Percentiles rank a stretch among this genome's conserved stretches.
Conservation (phyloP, 306 rosid genomes). For the Cotoneaster glaucophyllus region DNA sequence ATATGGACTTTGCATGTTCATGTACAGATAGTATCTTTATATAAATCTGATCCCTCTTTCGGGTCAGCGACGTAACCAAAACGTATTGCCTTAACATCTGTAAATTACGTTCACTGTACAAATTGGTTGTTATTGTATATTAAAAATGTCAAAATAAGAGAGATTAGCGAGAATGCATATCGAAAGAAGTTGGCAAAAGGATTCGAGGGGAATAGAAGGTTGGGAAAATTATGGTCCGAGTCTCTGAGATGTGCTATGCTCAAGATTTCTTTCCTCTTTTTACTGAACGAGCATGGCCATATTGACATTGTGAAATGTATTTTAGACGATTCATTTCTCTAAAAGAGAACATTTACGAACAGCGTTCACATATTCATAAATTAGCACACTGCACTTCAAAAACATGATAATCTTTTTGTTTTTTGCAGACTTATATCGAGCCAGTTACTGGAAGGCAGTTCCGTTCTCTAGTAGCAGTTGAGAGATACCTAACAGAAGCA, state of each 20-base stretch:
- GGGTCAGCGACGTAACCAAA: background rate
- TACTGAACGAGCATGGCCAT: background rate
- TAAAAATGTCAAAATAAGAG: background rate
- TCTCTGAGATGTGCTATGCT: background rate
- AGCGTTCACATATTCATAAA: background rate
- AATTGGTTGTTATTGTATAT: background rate
- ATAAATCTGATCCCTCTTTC: background rate
- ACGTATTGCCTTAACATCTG: background rate
- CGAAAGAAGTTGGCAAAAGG: background rate
- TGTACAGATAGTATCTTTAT: background rate
- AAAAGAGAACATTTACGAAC: background rate
- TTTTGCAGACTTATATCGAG: conserved; percentile 35
- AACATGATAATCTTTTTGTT: background rate
- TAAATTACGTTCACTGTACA: background rate
- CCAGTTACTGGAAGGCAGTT: conserved; percentile 32
- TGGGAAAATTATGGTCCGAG: background rate
- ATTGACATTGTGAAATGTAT: background rate
- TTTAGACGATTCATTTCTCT: background rate
- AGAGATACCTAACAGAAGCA: conserved; percentile 26
- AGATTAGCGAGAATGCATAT: background rate
- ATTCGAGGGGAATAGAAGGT: background rate
- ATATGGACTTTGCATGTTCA: background rate
- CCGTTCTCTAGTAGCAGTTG: conserved; percentile 33
- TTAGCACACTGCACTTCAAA: background rate
- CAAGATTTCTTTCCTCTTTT: background rate